These are phyloP conservation scores for Penicillium flavigenum DNA, from an alignment of 495 filamentous ascomycete species.

Conservation along the genomic window DNA sequence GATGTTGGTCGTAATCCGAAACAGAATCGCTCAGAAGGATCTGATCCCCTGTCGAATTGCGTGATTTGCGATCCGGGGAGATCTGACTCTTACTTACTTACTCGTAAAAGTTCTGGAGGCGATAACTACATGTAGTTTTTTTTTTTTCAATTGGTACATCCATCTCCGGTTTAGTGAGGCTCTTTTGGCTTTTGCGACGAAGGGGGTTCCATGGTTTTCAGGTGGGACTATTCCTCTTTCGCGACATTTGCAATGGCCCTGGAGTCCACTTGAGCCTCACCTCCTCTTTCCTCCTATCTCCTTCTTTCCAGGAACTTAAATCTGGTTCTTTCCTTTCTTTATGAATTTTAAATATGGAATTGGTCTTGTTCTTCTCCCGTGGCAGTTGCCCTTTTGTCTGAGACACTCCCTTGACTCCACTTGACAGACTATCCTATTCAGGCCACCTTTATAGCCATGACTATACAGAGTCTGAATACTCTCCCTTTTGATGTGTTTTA, in stretches of 20 bases:
- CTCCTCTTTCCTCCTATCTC: neutral
- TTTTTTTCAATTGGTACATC: neutral
- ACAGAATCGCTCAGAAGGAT: neutral
- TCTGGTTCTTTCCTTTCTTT: neutral
- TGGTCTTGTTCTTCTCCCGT: neutral
- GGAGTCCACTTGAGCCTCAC: neutral
- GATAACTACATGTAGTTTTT: too few relatives aligned
- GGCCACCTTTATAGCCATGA: constrained; percentile 19
- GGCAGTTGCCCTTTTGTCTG: neutral
- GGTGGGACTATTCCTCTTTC: neutral
- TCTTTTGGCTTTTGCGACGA: neutral
- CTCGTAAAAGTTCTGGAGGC: too few relatives aligned
- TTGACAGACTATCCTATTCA: neutral
- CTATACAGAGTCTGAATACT: constrained; percentile 33
- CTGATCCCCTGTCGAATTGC: neutral
- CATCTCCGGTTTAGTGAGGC: neutral
- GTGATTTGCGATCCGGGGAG: neutral
- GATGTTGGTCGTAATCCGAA: neutral
- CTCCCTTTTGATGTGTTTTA: constrained; percentile 66
- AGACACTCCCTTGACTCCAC: neutral
- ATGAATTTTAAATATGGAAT: neutral
- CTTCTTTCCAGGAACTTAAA: neutral
- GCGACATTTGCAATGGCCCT: too few relatives aligned
- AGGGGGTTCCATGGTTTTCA: neutral
- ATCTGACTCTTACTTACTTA: neutral